Conservation (phyloP, 1,284 basidiomycete genomes). For the Papiliotrema laurentii region DNA sequence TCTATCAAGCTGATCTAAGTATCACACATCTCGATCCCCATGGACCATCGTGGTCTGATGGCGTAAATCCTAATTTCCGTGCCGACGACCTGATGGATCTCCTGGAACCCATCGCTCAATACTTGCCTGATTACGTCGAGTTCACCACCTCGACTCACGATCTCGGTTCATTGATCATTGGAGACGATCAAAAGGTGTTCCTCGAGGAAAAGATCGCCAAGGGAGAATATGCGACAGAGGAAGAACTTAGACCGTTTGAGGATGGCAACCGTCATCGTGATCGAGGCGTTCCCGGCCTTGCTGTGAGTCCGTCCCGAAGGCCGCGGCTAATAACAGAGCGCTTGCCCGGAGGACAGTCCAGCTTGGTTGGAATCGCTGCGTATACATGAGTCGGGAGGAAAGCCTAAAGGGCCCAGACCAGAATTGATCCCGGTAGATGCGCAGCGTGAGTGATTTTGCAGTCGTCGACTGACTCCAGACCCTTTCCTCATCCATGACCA, state of each 20-base stretch:
- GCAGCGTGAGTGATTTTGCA: neutral
- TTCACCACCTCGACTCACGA: conserved; percentile 32
- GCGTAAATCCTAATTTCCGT: conserved; percentile 2
- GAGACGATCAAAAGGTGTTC: conserved; percentile 15
- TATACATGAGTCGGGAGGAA: neutral
- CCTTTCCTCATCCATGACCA: conserved; percentile 26
- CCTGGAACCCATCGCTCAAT: conserved; percentile 17
- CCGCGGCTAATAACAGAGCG: conserved; percentile 1
- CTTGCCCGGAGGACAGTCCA: conserved; percentile 6
- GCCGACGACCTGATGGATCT: conserved; percentile 11
- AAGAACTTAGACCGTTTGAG: conserved; percentile 4
- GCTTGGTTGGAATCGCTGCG: conserved; percentile 4
- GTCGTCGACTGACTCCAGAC: conserved; percentile 3
- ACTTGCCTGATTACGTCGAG: conserved; percentile 19
- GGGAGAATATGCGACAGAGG: conserved; percentile 4
- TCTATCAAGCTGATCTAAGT: conserved; percentile 1
- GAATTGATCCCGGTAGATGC: neutral
- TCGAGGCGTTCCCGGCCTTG: neutral
- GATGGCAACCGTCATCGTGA: neutral
- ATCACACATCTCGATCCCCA: conserved; percentile 6
- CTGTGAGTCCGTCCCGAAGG: conserved; percentile 1
- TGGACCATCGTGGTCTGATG: neutral
- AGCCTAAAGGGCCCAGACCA: neutral
- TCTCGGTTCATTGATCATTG: conserved; percentile 20
- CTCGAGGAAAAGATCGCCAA: conserved; percentile 4